A percentile compares a stretch with the other conserved stretches of the same genome.
Evolutionary conservation across 768 basidiomycete genomes (phyloP).

Genomic region (Lepiota subincarnata): DNA sequence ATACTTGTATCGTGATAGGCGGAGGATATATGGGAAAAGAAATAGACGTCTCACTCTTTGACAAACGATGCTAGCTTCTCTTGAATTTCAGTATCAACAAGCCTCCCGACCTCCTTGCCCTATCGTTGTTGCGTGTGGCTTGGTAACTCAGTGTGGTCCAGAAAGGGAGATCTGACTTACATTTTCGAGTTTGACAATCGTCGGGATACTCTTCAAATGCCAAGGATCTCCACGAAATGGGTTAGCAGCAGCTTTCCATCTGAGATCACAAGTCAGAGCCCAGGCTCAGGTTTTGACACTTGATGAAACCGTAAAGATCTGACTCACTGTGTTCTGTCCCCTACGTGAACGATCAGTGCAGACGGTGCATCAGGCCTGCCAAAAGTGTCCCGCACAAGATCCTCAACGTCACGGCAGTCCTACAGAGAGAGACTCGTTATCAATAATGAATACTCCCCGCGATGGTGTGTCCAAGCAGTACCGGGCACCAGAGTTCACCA

Average conservation of each 20-base stretch:
- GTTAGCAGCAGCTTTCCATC: conserved; percentile 64
- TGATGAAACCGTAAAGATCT: neutral
- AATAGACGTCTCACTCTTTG: conserved; percentile 10
- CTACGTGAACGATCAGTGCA: conserved; percentile 66
- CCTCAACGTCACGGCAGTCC: conserved; percentile 69
- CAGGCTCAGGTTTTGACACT: too few species aligned
- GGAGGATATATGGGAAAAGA: neutral
- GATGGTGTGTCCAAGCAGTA: conserved; percentile 28
- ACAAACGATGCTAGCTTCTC: conserved; percentile 27
- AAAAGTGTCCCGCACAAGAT: conserved; percentile 49
- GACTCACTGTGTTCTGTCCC: conserved; percentile 60
- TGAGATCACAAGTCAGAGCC: conserved; percentile 21
- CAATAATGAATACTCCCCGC: neutral
- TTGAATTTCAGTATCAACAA: conserved; percentile 38
- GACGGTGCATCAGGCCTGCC: conserved; percentile 37
- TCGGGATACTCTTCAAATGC: conserved; percentile 57
- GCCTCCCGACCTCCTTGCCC: conserved; percentile 36
- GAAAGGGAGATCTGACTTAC: conserved; percentile 33
- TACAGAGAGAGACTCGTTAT: conserved; percentile 12
- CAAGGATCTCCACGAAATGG: conserved; percentile 60
- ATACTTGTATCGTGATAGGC: too few species aligned
- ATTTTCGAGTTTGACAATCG: conserved; percentile 56
- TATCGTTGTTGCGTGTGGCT: conserved; percentile 15
- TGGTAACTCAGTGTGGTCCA: neutral
- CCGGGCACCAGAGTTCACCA: conserved; percentile 69